Conservation (phyloP, 495 filamentous ascomycete species). For the Tuber magnatum region DNA sequence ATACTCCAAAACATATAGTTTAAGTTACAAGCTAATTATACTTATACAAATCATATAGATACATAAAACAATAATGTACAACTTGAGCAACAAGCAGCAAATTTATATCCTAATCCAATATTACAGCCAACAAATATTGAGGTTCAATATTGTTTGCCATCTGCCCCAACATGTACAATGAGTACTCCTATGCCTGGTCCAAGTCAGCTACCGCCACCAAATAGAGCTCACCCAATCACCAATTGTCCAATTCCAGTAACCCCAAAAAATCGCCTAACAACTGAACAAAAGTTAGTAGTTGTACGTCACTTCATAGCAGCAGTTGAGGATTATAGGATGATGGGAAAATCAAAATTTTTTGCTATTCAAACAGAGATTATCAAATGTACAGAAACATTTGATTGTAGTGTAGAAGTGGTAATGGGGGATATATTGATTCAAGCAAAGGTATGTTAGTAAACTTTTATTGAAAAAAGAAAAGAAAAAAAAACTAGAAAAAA, state of each 20-base stretch:
- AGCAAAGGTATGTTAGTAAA: not conserved
- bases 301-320: not conserved
- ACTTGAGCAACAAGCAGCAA: not conserved
- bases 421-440: not conserved
- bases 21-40: no score
- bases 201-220: not conserved
- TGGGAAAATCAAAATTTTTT: not conserved
- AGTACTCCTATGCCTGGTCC: not conserved
- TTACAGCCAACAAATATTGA: not conserved
- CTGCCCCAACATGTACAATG: not conserved
- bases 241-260: not conserved
- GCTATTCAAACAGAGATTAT: not conserved
- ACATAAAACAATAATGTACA: no score
- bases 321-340: not conserved
- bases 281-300: not conserved
- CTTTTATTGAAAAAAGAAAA: no score
- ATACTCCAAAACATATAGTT: no score
- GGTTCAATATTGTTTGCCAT: not conserved
- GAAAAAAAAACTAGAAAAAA: no score
- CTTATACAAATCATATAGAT: no score
- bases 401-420: not conserved
- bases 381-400: not conserved
- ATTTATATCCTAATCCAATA: not conserved
- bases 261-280: not conserved
- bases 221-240: not conserved